Conservation (phyloP, 1,284 basidiomycete species). For the Lignosus rhinocerotis region DNA sequence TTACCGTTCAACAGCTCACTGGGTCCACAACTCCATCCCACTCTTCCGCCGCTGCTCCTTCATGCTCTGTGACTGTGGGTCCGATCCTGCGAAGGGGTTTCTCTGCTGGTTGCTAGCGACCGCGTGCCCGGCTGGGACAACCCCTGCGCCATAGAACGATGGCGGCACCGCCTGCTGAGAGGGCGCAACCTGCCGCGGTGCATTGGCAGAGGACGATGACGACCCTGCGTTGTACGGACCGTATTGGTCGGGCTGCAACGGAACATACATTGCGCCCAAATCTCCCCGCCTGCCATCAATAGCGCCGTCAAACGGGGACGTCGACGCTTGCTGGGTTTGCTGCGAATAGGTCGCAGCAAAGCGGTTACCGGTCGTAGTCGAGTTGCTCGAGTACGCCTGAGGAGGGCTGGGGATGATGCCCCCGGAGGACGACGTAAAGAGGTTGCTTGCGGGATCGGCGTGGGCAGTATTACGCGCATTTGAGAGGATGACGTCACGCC, state of each 20-base stretch:
- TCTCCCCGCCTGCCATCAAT: conserved; percentile 63
- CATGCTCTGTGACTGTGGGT: conserved; percentile 39
- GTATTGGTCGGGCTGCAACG: conserved; percentile 79
- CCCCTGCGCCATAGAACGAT: conserved; percentile 69
- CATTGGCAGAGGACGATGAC: conserved; percentile 33
- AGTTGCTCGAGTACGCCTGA: conserved; percentile 59
- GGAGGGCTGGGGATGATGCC: conserved; percentile 71
- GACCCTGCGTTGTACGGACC: conserved; percentile 48
- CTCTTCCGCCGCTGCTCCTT: conserved; percentile 66
- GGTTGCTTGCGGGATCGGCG: conserved; percentile 41
- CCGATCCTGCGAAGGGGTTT: conserved; percentile 55
- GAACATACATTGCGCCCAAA: conserved; percentile 68
- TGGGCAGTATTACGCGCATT: conserved; percentile 71
- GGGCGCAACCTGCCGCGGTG: conserved; percentile 46
- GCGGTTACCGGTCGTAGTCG: conserved; percentile 55
- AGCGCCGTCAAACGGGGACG: conserved; percentile 53
- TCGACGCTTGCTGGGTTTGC: conserved; percentile 37
- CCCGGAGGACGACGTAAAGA: conserved; percentile 44
- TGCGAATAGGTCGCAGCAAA: conserved; percentile 55
- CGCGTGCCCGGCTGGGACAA: conserved; percentile 52
- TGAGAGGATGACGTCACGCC: conserved; percentile 71
- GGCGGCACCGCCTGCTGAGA: conserved; percentile 51
- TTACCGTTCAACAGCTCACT: conserved; percentile 42
- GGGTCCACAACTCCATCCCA: conserved; percentile 75
- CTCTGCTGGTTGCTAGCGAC: conserved; percentile 43